Base-by-base conservation (phyloP, 192 early-diverging fungal genomes). In the Mortierella alpina region DNA sequence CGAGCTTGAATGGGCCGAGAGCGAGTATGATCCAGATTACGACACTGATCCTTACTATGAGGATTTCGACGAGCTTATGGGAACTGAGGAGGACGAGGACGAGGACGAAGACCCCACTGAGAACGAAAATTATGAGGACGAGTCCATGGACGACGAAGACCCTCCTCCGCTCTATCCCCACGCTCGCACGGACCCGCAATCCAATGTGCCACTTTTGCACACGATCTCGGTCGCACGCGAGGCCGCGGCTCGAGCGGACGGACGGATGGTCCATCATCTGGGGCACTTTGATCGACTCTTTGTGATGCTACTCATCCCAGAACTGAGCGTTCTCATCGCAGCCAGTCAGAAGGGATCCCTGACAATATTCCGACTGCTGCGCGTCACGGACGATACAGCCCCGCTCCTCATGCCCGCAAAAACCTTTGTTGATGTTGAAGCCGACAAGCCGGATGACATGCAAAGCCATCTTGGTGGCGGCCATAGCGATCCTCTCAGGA, bases 321-420 rank as follows among this genome's bases (percentile, higher is more conserved):
- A 73, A 44, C 39, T 79, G 13, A 53, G 66, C 14, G 45, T 75
- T 5, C 59, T 83, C 22, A 48, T 83, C 15, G 60, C 73, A 17
- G 82, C 82, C 42, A 75, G 72, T 53, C 82, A 83, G 58, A 83
- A 83, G 60, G 82, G 82, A 17, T 40, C 64, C 2, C 51, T 83
- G 12, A 72, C 82, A 0, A 57, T 83, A 6, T 77, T 80, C 44
- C 53, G 77, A 41, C 60, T 80, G 2, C 23, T 80, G 40, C 49
- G 60, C 17, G 77, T 80, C 0, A 17, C 64, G 1, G 77, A 80
- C 41, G 63, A 72, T 55, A 31, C 31, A 31, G 31, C 31, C 31
- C 31, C 31, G 31, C 31, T 31, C 31, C 1, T 31, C 18, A 31
- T 52, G 18, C 45, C 62, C 2, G 9, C 62, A 7, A 13, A 5